A percentile compares a stretch with the other conserved stretches of the same genome.
Conservation (phyloP, 441 rosid genomes). For the Corymbia calophylla region DNA sequence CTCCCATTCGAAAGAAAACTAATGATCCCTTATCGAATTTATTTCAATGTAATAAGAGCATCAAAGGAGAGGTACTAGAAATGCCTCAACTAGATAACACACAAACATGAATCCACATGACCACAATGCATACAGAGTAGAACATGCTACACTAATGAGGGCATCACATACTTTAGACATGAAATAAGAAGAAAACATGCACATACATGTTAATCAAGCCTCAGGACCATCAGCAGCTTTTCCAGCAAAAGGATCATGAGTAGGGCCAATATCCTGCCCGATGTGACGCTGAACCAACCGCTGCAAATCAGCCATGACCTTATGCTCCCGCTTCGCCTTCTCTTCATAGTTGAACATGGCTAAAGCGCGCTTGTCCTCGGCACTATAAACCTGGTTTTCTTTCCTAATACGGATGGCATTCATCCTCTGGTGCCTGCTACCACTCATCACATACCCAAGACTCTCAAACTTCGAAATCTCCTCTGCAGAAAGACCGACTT, state of each 20-base stretch:
- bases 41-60: not conserved
- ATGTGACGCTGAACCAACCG: conserved; percentile 92
- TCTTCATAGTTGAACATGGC: conserved; percentile 97
- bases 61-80: not conserved
- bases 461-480: conserved; percentile 85
- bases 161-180: not conserved
- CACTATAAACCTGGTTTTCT: conserved; percentile 95
- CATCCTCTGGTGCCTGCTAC: conserved; percentile 96
- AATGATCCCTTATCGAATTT: not conserved
- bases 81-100: not conserved
- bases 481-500: conserved; percentile 95
- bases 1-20: not conserved
- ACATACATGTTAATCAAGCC: conserved; percentile 40
- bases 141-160: not conserved
- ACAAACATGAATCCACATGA: not conserved
- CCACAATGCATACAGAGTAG: not conserved
- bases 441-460: conserved; percentile 98
- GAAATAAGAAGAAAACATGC: not conserved
- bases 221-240: conserved; percentile 61
- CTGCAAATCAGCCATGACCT: conserved; percentile 93
- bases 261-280: conserved; percentile 88
- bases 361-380: conserved; percentile 89
- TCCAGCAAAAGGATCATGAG: conserved; percentile 76
- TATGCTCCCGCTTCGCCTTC: conserved; percentile 87
- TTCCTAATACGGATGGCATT: conserved; percentile 97